Percentiles rank a stretch among this genome's conserved stretches.
Conservation (phyloP, 1,284 basidiomycete genomes). For the Taiwanofungus camphoratus region DNA sequence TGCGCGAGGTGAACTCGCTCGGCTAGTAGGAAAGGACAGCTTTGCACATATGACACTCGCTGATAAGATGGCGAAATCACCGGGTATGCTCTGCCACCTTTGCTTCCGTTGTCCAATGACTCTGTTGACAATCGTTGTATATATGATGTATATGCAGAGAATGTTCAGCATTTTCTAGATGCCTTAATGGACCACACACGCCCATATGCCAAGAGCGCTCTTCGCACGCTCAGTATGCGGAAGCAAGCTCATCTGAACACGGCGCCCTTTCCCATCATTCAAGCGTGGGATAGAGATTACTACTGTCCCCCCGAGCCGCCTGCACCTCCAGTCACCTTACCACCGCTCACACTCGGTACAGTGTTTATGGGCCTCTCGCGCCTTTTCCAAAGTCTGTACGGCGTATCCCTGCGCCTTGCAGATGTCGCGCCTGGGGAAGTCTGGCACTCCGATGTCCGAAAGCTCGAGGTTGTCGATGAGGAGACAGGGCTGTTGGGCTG, state of each 20-base stretch:
- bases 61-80: slow-evolving; percentile 94
- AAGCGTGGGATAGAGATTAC: slow-evolving; percentile 93
- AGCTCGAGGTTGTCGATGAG: slow-evolving; percentile 91
- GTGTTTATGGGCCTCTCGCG: slow-evolving; percentile 84
- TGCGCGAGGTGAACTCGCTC: slow-evolving; percentile 75
- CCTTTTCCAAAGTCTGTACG: slow-evolving; percentile 83
- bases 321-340: slow-evolving; percentile 63
- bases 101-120: not conserved
- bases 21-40: slow-evolving; percentile 75
- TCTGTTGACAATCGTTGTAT: too few species aligned
- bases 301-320: slow-evolving; percentile 77
- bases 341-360: slow-evolving; percentile 74
- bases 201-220: slow-evolving; percentile 68
- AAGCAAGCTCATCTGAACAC: slow-evolving; percentile 68
- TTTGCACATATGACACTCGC: slow-evolving; percentile 81
- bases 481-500: slow-evolving; percentile 82
- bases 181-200: slow-evolving; percentile 74
- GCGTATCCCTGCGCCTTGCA: slow-evolving; percentile 74
- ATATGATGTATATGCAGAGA: slow-evolving; percentile 42
- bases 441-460: slow-evolving; percentile 87
- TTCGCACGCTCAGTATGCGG: slow-evolving; percentile 63
- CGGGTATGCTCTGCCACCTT: slow-evolving; percentile 42
- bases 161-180: slow-evolving; percentile 80
- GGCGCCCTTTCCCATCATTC: slow-evolving; percentile 55
- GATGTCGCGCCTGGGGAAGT: slow-evolving; percentile 71